Conservation (phyloP, 768 basidiomycete species). For the Termitomyces sp. region DNA sequence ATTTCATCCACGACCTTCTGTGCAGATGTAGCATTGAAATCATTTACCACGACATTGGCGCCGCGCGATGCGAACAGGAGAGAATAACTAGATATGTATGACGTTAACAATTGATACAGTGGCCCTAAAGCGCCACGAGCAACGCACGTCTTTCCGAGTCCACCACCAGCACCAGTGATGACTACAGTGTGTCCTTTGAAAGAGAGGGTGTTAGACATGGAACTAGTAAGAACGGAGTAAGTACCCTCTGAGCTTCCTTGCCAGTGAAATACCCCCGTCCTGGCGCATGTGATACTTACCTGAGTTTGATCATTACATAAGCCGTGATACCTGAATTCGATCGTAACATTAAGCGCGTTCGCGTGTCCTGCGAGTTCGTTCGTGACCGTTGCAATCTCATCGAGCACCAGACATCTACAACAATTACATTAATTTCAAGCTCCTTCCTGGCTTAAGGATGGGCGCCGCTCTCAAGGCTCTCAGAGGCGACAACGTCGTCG, state of each 20-base stretch:
- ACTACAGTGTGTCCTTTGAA: conserved; percentile 92
- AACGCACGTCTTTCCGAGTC: conserved; percentile 83
- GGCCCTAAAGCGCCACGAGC: not conserved
- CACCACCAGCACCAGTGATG: conserved; percentile 94
- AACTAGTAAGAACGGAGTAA: not conserved
- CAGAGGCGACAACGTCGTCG: conserved; percentile 19
- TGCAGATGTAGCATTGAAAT: conserved; percentile 83
- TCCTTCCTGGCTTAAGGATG: conserved; percentile 42
- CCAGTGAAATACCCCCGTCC: conserved; percentile 9
- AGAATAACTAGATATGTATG: conserved; percentile 60
- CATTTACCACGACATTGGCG: conserved; percentile 93
- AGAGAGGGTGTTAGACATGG: conserved; percentile 45
- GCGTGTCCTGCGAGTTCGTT: conserved; percentile 45
- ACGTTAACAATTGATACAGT: not conserved
- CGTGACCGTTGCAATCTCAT: too few relatives aligned
- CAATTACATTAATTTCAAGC: conserved; percentile 48
- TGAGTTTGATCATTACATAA: conserved; percentile 5
- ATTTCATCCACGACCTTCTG: conserved; percentile 93
- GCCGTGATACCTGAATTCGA: too few relatives aligned
- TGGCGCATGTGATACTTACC: conserved; percentile 15
- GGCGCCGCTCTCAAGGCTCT: conserved; percentile 31
- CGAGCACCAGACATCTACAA: conserved; percentile 33
- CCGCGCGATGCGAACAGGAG: conserved; percentile 89
- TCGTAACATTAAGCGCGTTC: not conserved
- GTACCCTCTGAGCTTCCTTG: not conserved